These are phyloP conservation scores for Daldinia sp. DNA, from an alignment of 2,329 filamentous ascomycete species.

Conservation along the genomic window DNA sequence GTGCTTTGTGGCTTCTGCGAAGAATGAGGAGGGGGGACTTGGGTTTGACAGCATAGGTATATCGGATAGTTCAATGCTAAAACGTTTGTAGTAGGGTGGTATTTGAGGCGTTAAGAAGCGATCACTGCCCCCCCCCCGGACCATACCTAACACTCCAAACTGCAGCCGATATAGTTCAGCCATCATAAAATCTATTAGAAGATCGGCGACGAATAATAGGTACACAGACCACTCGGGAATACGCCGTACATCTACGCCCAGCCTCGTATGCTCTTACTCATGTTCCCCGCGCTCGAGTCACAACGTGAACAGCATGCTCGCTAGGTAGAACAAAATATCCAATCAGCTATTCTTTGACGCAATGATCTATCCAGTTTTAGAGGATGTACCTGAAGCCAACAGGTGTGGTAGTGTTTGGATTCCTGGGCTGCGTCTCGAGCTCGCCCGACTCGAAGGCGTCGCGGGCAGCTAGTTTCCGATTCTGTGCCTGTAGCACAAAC, in stretches of 20 bases:
- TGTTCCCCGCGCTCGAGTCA: neutral
- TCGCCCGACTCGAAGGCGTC: constrained; percentile 48
- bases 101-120: constrained; percentile 5
- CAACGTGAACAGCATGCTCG: neutral
- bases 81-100: neutral
- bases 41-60: constrained; percentile 27
- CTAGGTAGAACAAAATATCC: neutral
- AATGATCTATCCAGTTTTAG: constrained; percentile 14
- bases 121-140: neutral
- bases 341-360: neutral
- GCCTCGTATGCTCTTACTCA: constrained; percentile 2
- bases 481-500: constrained; percentile 68
- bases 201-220: neutral
- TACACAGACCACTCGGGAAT: constrained; percentile 6
- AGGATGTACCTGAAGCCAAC: constrained; percentile 48
- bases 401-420: constrained; percentile 24
- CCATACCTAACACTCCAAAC: constrained; percentile 8
- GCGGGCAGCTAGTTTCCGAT: constrained; percentile 67
- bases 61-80: constrained; percentile 8
- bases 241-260: constrained; percentile 2
- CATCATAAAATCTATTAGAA: constrained; percentile 16
- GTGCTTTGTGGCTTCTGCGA: constrained; percentile 14
- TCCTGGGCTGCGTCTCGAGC: constrained; percentile 13
- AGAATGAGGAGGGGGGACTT: neutral
- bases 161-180: neutral